Base-by-base conservation (phyloP, 208 protist species). In the Tritrichomonas foetus region DNA sequence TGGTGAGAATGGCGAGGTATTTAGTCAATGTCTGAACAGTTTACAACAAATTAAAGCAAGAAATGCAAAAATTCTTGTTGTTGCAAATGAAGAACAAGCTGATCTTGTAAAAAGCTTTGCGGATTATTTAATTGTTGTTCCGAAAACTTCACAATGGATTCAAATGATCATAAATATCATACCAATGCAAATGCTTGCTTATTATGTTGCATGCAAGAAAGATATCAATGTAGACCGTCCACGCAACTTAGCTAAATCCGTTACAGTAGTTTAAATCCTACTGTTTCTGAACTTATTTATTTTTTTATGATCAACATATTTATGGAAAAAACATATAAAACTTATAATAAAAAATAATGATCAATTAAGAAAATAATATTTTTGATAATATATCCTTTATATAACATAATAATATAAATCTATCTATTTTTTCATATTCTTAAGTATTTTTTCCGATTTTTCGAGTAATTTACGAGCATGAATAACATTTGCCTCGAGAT, bases 201-300 rank as follows among this genome's bases (percentile, higher is more conserved):
- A 95, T 36, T 84, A 94, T 33, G 84, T 95, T 53, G 69, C 92
- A 11, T 25, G 72, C 50, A 30, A 80, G 11, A 92, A 80, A 47
- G 94, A 93, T 74, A 94, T 95, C 47, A 93, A 95, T 55, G 84
- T 93, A 25, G 94, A 95, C 30, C 94, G 93, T n/a, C 94, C 94
- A 55, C 94, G 82, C 78, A 94, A 95, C n/a, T 50, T 95, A 30
- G 94, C 94, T n/a, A 95, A 95, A 39, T 49, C 94, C 27, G 94
- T 95, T 3, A 95, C 94, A 49, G 94, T 95, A 30, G 94, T 92
- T 41, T 95, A 93, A 94, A 84, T n/a, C n/a, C n/a, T n/a, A n/a
- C n/a, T n/a, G n/a, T n/a, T n/a, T n/a, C n/a, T n/a, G n/a, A n/a
- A n/a, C n/a, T n/a, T n/a, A n/a, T n/a, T n/a, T n/a, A n/a, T n/a